Conservation (phyloP, 495 filamentous ascomycete genomes). For the Penicillium fimorum region DNA sequence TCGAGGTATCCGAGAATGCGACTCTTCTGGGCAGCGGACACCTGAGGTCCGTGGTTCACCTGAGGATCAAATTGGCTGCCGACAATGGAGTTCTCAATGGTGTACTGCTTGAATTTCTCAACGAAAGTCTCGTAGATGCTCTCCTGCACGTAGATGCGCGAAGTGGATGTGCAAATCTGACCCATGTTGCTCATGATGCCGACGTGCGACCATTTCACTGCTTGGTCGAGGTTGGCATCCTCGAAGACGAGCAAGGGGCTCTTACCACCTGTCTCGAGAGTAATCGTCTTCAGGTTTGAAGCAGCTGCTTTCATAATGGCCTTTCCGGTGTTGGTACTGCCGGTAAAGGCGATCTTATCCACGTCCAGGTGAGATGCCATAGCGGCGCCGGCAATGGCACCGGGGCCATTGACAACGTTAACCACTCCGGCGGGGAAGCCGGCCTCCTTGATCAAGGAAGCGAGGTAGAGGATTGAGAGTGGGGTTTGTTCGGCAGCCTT, state of each 20-base stretch:
- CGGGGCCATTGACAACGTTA: slow-evolving; percentile 83
- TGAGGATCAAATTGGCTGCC: slow-evolving; percentile 73
- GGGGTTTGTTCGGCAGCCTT: slow-evolving; percentile 94
- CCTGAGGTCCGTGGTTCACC: slow-evolving; percentile 85
- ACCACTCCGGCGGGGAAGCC: slow-evolving; percentile 89
- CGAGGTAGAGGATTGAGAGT: slow-evolving; percentile 75
- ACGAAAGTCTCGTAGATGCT: slow-evolving; percentile 74
- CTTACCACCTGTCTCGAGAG: slow-evolving; percentile 85
- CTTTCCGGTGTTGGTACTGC: slow-evolving; percentile 73
- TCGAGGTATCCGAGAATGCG: slow-evolving; percentile 54
- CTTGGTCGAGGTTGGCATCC: slow-evolving; percentile 82
- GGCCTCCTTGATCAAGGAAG: slow-evolving; percentile 74
- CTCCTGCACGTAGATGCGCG: slow-evolving; percentile 79
- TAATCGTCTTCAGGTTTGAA: slow-evolving; percentile 40
- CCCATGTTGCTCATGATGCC: slow-evolving; percentile 76
- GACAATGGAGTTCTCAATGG: slow-evolving; percentile 58
- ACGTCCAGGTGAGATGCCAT: slow-evolving; percentile 71
- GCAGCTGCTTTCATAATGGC: slow-evolving; percentile 88
- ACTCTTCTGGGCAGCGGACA: slow-evolving; percentile 81
- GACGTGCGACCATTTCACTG: slow-evolving; percentile 77
- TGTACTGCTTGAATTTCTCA: slow-evolving; percentile 62
- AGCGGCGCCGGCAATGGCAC: slow-evolving; percentile 70
- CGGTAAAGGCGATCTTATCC: slow-evolving; percentile 90
- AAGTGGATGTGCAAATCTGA: slow-evolving; percentile 87
- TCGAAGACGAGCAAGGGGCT: slow-evolving; percentile 80